Base-by-base conservation (phyloP, 306 rosid genomes). In the Medicago arabica region DNA sequence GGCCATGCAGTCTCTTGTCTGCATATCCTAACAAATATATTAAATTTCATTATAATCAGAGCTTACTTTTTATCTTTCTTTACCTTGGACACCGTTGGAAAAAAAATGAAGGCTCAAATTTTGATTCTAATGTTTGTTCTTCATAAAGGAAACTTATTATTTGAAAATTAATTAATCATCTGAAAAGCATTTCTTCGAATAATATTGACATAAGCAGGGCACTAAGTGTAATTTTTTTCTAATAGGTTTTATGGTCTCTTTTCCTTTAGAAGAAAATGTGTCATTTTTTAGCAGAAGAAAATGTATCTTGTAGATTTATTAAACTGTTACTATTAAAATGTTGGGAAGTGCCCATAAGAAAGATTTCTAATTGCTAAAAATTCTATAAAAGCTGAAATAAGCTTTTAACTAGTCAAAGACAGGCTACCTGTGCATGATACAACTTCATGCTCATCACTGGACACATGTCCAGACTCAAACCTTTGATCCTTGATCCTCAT, bases 391-490 rank as follows among this genome's bases (percentile, higher is more conserved):
- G 39, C 44, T 54, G 15, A 76, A 75, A 70, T 36, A 36, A 44
- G 34, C 34, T 14, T 67, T 36, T 36, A 18, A 10, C 67, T 19
- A 3, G 25, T 64, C 39, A 55, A 61, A 51, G 66, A 18, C 72
- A 58, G 69, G 63, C 21, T 57, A 57, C 67, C 12, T 16, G 71
- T 72, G 82, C 67, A 77, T 72, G 51, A 53, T 67, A 18, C 72
- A 65, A 51, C 38, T 71, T 44, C 31, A 53, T 51, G 11, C 61
- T 60, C 61, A 14, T 51, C 9, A 38, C 54, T 14, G 69, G 73
- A 18, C 59, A 41, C 58, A 17, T 43, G 44, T 73, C 57, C 69
- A 59, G 31, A 17, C 31, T 57, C 74, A 46, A 47, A 49, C 69
- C 61, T 58, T 74, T 71, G 31, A 43, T 40, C 16, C 15, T 14